A percentile compares a stretch with the other conserved stretches of the same genome.
phyloP scores from a whole-genome alignment of 257 asterid genomes.

The Hygrophila difformis region DNA sequence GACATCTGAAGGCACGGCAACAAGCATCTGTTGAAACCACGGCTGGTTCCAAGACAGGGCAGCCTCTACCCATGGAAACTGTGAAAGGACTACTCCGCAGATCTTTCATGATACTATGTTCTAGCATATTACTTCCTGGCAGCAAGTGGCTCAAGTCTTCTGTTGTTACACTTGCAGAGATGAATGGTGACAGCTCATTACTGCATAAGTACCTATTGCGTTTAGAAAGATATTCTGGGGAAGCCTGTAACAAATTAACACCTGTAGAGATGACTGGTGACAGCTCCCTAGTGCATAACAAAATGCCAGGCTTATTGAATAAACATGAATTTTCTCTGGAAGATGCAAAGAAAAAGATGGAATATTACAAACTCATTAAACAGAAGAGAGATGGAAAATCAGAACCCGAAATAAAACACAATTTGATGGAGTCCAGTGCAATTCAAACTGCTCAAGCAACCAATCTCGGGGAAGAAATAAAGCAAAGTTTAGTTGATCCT shows the following conservation, averaged over 20 bases:
- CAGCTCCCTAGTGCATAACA: too few relatives aligned
- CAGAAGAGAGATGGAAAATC: constrained; percentile 20
- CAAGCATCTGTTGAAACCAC: constrained; percentile 30
- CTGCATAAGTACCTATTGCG: constrained; percentile 31
- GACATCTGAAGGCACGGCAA: constrained; percentile 26
- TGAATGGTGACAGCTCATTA: constrained; percentile 36
- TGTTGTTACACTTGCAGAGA: constrained; percentile 38
- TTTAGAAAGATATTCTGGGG: constrained; percentile 13
- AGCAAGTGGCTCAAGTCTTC: constrained; percentile 39
- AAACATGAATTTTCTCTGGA: constrained; percentile 36
- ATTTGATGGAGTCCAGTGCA: too few relatives aligned
- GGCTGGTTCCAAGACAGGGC: constrained; percentile 22
- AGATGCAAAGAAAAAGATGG: constrained; percentile 43
- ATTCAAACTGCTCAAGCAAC: too few relatives aligned
- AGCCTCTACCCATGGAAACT: constrained; percentile 25
- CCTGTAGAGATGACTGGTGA: too few relatives aligned
- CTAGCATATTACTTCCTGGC: constrained; percentile 30
- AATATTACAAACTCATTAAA: constrained; percentile 22
- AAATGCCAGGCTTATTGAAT: too few relatives aligned
- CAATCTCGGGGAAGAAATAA: too few relatives aligned
- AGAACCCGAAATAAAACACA: constrained; percentile 7
- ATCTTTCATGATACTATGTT: constrained; percentile 51
- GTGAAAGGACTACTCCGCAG: constrained; percentile 38
- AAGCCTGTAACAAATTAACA: constrained; percentile 11
- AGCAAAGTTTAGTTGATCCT: too few relatives aligned